Evolutionary conservation across 2,329 filamentous ascomycete genomes (phyloP), one percentile per base, ranked within the genome.

Genomic region (Xylariaceae sp.): DNA sequence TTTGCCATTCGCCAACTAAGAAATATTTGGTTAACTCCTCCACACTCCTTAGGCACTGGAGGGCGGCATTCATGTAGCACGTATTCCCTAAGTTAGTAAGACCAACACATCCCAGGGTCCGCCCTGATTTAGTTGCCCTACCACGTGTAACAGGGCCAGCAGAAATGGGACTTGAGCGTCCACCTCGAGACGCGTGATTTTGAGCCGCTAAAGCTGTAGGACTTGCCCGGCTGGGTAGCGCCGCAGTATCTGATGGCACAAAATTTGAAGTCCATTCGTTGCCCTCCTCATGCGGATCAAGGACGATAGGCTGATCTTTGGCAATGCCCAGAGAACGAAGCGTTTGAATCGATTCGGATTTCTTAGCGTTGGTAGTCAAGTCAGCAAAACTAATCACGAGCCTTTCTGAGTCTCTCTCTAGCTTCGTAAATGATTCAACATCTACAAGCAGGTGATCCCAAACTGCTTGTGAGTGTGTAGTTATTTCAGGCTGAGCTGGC

Each of bases 51-150:
- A 99, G 83, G 69, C 94, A 99, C 69, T 99, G 94, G 51, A 97
- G 77, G 9, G 94, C 94, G 19, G 92, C 96, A 71, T 97, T 97
- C 92, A 97, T 96, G 74, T 99, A 99, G 72, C 94, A 99, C 0
- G 94, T 97, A 66, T 99, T 99, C 46, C 94, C 94, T 13, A 99
- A 75, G 66, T 99, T 99, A 59, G 83, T 84, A 49, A 99, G 75
- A 32, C 94, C 94, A 40, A 92, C 88, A 39, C 86, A 87, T 30
- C 94, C 94, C 32, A 84, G 72, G 12, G 83, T 82, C 57, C 85
- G 84, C 9, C 88, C 88, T 37, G 84, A 81, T 61, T 83, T 87
- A 59, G 84, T 83, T 7, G 80, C 74, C 53, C 89, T 81, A 40
- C 89, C 89, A 61, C 91, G 80, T 0, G 89, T 92, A 57, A 88